Evolutionary conservation across 179 eudicot genomes (phyloP).

Genomic region (Vitellaria paradoxa): DNA sequence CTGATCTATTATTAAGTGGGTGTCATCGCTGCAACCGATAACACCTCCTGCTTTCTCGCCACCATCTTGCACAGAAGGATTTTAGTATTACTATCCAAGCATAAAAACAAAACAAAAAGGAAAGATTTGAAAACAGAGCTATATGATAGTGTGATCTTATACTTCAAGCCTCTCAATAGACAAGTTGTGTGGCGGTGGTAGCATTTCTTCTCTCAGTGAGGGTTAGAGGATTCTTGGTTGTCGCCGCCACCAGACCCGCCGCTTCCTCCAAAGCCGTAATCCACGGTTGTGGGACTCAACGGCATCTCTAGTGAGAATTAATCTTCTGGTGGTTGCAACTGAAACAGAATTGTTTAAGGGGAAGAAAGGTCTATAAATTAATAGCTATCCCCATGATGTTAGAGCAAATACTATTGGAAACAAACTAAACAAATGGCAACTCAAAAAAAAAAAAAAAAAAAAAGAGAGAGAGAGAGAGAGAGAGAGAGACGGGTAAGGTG

Average conservation of each 20-base stretch:
- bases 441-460: too few relatives aligned
- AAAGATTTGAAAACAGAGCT: not conserved
- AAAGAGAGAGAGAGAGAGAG: too few relatives aligned
- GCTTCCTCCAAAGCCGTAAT: slow-evolving; percentile 25
- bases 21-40: too few relatives aligned
- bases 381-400: too few relatives aligned
- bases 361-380: not conserved
- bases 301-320: not conserved
- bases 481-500: too few relatives aligned
- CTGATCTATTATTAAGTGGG: too few relatives aligned
- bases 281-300: slow-evolving; percentile 9
- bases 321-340: not conserved
- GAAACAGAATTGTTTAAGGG: not conserved
- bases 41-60: too few relatives aligned
- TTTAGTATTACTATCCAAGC: not conserved
- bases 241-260: slow-evolving; percentile 23
- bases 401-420: too few relatives aligned
- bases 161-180: slow-evolving; percentile 52
- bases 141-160: slow-evolving; percentile 15
- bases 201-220: too few relatives aligned
- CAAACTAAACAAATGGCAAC: too few relatives aligned
- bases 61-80: too few relatives aligned
- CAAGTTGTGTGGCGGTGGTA: slow-evolving; percentile 51
- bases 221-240: slow-evolving; percentile 30
- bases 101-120: not conserved